Evolutionary conservation across 257 asterid genomes (phyloP).

Genomic region (Nemophila menziesii): DNA sequence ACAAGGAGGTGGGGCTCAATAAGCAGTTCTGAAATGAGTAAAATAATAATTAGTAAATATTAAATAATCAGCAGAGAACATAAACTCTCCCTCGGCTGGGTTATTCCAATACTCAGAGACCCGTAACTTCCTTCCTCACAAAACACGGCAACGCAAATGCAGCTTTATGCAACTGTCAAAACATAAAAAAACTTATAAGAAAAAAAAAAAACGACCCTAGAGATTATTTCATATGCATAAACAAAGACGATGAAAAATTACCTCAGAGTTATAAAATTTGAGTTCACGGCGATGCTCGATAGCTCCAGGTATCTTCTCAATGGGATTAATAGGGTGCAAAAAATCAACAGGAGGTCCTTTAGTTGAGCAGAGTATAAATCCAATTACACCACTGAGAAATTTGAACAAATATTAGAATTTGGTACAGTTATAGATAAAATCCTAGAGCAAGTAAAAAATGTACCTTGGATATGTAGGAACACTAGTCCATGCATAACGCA

Average conservation of each 20-base stretch:
- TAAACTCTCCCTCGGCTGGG: slow-evolving; percentile 3
- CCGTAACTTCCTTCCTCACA: slow-evolving; percentile 68
- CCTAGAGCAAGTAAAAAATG: neutral
- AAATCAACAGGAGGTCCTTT: slow-evolving; percentile 84
- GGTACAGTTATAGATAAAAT: neutral
- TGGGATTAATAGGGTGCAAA: slow-evolving; percentile 77
- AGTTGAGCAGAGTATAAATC: slow-evolving; percentile 74
- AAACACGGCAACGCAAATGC: slow-evolving; percentile 87
- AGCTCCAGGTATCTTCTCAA: slow-evolving; percentile 73
- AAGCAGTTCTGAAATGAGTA: neutral
- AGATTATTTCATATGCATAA: neutral
- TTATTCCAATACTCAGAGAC: slow-evolving; percentile 28
- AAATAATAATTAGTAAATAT: too few relatives aligned
- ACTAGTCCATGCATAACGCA: slow-evolving; percentile 85
- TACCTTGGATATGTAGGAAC: slow-evolving; percentile 98
- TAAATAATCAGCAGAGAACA: neutral
- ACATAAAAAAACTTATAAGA: neutral
- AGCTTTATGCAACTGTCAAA: slow-evolving; percentile 71
- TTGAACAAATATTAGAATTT: neutral
- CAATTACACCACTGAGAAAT: slow-evolving; percentile 78
- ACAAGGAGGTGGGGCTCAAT: too few relatives aligned
- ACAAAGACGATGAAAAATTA: slow-evolving; percentile 9
- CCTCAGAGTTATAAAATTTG: slow-evolving; percentile 83
- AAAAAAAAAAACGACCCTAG: neutral
- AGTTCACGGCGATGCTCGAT: slow-evolving; percentile 53